These are phyloP conservation scores for Hepatocystis sp. DNA, from an alignment of 169 alveolate species.

Conservation along the genomic window DNA sequence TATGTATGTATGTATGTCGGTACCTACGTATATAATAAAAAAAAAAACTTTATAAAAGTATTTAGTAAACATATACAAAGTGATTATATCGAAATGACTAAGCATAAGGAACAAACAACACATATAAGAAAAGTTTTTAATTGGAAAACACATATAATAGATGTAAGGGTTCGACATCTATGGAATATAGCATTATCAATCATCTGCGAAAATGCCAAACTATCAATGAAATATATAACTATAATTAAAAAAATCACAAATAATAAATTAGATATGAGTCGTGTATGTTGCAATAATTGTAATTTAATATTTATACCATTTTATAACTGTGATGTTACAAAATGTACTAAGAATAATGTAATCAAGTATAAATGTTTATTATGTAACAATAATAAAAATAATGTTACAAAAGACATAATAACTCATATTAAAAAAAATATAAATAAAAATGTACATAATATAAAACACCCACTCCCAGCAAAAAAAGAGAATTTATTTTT, in stretches of 20 bases:
- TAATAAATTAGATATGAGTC: conserved; percentile 15
- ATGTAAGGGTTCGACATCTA: conserved; percentile 40
- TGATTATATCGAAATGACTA: too few relatives aligned
- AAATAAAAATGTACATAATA: not conserved
- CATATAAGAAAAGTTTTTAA: too few relatives aligned
- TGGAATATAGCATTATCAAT: conserved; percentile 71
- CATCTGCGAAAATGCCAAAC: conserved; percentile 46
- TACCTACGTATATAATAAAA: too few relatives aligned
- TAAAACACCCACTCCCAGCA: too few relatives aligned
- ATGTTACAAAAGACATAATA: not conserved
- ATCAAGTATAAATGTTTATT: conserved; percentile 20
- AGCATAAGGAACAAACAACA: too few relatives aligned
- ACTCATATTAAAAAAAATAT: conserved; percentile 8
- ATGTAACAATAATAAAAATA: conserved; percentile 35
- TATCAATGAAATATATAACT: conserved; percentile 59
- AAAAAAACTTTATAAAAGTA: too few relatives aligned
- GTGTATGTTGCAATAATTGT: conserved; percentile 63
- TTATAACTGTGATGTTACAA: conserved; percentile 45
- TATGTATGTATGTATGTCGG: not conserved
- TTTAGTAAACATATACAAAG: too few relatives aligned
- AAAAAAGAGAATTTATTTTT: conserved; percentile 16
- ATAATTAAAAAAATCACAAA: conserved; percentile 57
- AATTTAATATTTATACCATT: conserved; percentile 72
- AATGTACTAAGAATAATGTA: not conserved
- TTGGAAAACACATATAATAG: too few relatives aligned